Evolutionary conservation across 129 eudicot species (phyloP), one percentile per base, ranked within the genome.

Genomic region (Flaveria brownii): DNA sequence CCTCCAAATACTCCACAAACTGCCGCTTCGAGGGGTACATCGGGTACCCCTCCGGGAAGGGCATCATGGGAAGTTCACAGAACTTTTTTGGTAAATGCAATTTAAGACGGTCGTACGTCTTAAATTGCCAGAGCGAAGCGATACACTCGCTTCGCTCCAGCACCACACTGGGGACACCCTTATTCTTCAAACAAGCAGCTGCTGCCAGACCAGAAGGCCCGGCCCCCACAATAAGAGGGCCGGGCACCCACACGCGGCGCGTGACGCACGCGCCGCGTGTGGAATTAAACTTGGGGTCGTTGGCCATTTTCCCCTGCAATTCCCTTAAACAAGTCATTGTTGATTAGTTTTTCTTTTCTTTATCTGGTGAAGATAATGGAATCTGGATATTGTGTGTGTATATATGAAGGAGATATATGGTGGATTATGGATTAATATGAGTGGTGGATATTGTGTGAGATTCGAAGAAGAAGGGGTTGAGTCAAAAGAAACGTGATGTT

Each of bases 31-130:
- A 71, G 14, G 99, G 99, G 84, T 91, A 94, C 18, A 82, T 87
- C 0, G 99, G 97, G 70, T 71, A 91, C 4, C 78, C 71, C 8
- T 72, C 68, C 3, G 99, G 99, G 42, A 89, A 94, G 5, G 89
- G 76, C 99, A 91, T 89, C n/a, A 94, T n/a, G 0, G 99, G 99
- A 3, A 94, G 93, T 79, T 94, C 93, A 70, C 99, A 94, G 73
- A 94, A 94, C 52, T 86, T 79, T 74, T 91, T 94, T 6, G 99
- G 99, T 6, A 94, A 77, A 60, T 94, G 99, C 20, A 94, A 87
- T 33, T 88, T 72, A 20, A 94, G 88, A 0, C 99, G 91, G 49
- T 94, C 92, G 56, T 94, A 94, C 3, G 97, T 91, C 39, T 78
- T 87, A 5, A 75, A 85, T 82, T 91, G 99, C 99, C 99, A 94